Evolutionary conservation across 108 stramenopile species (phyloP).

Genomic region (Cyclotella cryptica): DNA sequence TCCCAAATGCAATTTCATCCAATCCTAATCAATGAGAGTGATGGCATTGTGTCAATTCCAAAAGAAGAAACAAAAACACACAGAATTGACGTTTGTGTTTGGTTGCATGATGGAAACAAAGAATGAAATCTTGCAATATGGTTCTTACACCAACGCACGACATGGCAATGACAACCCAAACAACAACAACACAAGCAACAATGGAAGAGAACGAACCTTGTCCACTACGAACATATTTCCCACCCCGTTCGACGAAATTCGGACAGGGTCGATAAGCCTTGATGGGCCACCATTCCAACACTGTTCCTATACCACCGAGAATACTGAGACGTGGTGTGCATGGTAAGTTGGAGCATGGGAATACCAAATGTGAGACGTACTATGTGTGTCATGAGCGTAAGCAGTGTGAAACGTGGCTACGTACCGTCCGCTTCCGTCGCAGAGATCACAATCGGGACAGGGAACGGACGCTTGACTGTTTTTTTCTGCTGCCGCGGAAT

Average conservation of each 20-base stretch:
- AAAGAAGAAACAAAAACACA: not conserved
- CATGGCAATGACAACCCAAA: too few species aligned
- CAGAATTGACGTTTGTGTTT: too few species aligned
- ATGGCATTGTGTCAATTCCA: not conserved
- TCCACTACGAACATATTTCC: conserved; percentile 71
- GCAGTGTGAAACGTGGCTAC: conserved; percentile 20
- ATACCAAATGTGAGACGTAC: too few species aligned
- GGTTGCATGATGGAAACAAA: too few species aligned
- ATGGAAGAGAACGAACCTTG: conserved; percentile 38
- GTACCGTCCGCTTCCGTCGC: conserved; percentile 85
- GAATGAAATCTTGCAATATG: too few species aligned
- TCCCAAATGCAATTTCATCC: conserved; percentile 89
- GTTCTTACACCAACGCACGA: too few species aligned
- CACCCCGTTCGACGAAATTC: conserved; percentile 81
- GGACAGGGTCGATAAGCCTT: conserved; percentile 93
- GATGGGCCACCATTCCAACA: conserved; percentile 88
- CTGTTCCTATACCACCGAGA: conserved; percentile 76
- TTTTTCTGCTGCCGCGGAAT: not conserved
- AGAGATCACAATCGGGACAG: conserved; percentile 84
- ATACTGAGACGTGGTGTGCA: too few species aligned
- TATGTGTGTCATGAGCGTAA: too few species aligned
- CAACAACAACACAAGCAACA: too few species aligned
- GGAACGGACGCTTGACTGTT: conserved; percentile 47
- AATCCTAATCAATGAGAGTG: conserved; percentile 22
- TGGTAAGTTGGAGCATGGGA: too few species aligned